These are phyloP conservation scores for Bryopsis sp. DNA, from an alignment of 139 green algal genomes.

Conservation along the genomic window DNA sequence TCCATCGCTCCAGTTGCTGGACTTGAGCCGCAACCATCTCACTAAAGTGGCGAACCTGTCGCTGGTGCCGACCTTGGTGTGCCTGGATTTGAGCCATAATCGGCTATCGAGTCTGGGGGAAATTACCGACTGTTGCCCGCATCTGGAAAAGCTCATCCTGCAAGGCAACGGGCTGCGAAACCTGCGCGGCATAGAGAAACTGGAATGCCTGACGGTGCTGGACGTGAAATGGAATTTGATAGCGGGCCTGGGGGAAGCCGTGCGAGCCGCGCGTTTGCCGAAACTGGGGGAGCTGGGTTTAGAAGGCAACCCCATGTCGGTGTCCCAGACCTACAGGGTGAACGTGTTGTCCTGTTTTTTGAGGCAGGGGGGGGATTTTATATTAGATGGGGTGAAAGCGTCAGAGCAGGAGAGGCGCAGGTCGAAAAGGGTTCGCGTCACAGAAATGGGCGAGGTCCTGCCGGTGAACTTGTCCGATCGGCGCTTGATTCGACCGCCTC, in stretches of 20 bases:
- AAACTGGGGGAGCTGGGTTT: not conserved
- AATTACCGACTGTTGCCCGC: not conserved
- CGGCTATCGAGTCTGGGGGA: not conserved
- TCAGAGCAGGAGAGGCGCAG: not conserved
- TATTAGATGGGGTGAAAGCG: not conserved
- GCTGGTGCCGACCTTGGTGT: not conserved
- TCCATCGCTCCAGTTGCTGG: not conserved
- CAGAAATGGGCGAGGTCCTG: no score
- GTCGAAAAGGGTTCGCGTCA: not conserved
- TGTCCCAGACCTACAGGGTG: not conserved
- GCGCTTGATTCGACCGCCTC: no score
- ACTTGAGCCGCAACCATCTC: conserved; percentile 7
- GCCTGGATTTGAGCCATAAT: conserved; percentile 13
- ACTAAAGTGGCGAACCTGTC: not conserved
- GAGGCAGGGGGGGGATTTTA: not conserved
- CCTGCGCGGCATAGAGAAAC: not conserved
- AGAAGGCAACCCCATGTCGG: conserved; percentile 3
- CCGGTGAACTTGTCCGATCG: no score
- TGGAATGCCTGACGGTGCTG: not conserved
- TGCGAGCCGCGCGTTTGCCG: not conserved
- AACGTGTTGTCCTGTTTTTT: conserved; percentile 5
- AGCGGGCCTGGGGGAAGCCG: not conserved
- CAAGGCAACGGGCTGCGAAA: conserved; percentile 2
- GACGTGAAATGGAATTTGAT: conserved; percentile 14
- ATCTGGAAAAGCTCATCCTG: not conserved